Conservation (phyloP, 2,329 filamentous ascomycete genomes). For the Penicillium vulpinum region DNA sequence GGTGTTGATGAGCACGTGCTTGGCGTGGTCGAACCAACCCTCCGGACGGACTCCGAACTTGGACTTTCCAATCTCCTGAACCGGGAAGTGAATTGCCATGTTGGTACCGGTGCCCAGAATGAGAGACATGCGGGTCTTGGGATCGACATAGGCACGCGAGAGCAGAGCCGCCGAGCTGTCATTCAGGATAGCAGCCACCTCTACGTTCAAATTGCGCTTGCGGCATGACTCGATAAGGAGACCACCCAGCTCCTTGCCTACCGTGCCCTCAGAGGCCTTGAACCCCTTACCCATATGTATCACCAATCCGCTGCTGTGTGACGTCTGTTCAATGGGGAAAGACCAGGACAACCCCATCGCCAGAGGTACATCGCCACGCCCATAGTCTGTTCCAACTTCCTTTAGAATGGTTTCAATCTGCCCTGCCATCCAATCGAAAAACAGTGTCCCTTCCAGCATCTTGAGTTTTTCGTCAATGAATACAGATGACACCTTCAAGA, state of each 20-base stretch:
- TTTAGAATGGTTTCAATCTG: slow-evolving; percentile 57
- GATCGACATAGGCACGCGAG: slow-evolving; percentile 62
- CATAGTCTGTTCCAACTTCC: slow-evolving; percentile 43
- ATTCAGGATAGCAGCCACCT: slow-evolving; percentile 64
- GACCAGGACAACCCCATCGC: slow-evolving; percentile 66
- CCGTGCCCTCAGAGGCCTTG: slow-evolving; percentile 58
- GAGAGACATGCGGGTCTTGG: slow-evolving; percentile 61
- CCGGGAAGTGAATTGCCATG: slow-evolving; percentile 62
- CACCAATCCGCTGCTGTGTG: slow-evolving; percentile 56
- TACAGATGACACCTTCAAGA: slow-evolving; percentile 56
- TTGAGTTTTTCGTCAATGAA: slow-evolving; percentile 59
- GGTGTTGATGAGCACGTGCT: slow-evolving; percentile 64
- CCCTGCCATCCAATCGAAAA: slow-evolving; percentile 68
- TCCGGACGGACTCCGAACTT: slow-evolving; percentile 59
- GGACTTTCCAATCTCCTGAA: slow-evolving; percentile 51
- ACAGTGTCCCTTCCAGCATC: slow-evolving; percentile 54
- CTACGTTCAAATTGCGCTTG: slow-evolving; percentile 56
- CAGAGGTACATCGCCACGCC: slow-evolving; percentile 43
- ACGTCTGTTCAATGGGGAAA: slow-evolving; percentile 66
- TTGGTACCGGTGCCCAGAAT: slow-evolving; percentile 67
- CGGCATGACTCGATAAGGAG: slow-evolving; percentile 61
- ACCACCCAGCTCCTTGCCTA: slow-evolving; percentile 60
- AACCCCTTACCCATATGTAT: slow-evolving; percentile 68
- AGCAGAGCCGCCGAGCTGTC: slow-evolving; percentile 63
- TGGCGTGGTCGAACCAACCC: slow-evolving; percentile 57